Evolutionary conservation across 305 asterid genomes (phyloP).

Genomic region (Striga hermonthica): DNA sequence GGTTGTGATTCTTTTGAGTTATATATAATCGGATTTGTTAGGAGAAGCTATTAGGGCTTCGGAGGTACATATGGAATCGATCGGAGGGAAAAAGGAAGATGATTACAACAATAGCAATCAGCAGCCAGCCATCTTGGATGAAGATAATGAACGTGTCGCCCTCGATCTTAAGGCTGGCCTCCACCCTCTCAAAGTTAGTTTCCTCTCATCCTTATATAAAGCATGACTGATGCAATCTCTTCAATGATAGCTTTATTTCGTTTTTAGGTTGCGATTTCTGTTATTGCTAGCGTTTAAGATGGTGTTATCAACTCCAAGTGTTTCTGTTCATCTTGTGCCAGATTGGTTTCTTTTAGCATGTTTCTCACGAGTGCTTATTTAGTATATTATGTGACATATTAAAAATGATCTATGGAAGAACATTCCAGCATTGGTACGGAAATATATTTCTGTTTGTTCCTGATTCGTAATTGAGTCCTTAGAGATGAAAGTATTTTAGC

Average conservation of each 20-base stretch:
- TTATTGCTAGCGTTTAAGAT: background rate
- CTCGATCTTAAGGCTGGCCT: constrained; percentile 76
- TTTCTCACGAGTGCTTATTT: background rate
- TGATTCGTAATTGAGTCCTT: too few relatives aligned
- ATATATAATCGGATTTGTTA: too few relatives aligned
- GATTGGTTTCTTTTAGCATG: background rate
- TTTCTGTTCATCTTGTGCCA: background rate
- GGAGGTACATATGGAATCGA: too few relatives aligned
- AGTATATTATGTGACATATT: too few relatives aligned
- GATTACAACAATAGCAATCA: constrained; percentile 38
- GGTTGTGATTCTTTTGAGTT: too few relatives aligned
- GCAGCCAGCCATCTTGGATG: constrained; percentile 32
- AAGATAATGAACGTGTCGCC: constrained; percentile 60
- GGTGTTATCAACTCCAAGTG: background rate
- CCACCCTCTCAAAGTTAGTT: constrained; percentile 76
- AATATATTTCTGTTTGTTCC: too few relatives aligned
- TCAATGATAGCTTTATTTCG: background rate
- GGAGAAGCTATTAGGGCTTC: too few relatives aligned
- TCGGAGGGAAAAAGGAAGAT: constrained; percentile 46
- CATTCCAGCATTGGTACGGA: too few relatives aligned
- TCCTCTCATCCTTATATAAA: background rate
- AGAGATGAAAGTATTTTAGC: too few relatives aligned
- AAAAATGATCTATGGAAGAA: too few relatives aligned
- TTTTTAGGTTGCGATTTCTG: background rate
- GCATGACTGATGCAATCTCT: too few relatives aligned